Base-by-base conservation (phyloP, 1,284 basidiomycete genomes). In the Laetiporus sulphureus region DNA sequence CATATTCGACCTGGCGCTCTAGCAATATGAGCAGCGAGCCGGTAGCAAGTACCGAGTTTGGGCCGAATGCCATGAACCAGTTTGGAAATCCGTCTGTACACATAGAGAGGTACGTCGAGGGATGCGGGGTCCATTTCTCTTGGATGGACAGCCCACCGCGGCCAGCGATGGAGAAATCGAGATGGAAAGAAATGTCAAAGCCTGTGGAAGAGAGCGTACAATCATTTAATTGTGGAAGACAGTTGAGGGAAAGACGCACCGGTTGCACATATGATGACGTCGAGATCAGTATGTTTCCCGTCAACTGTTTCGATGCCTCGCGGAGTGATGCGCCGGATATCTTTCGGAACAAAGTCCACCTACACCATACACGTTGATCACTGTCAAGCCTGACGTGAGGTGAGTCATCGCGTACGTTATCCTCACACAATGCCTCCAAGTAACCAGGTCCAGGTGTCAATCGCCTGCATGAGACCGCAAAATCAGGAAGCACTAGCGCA, bases 391-490 rank as follows among this genome's bases (percentile, higher is more conserved):
- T n/a, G n/a, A n/a, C n/a, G n/a, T n/a, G n/a, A n/a, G n/a, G n/a
- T n/a, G n/a, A n/a, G n/a, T n/a, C n/a, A n/a, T n/a, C n/a, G n/a
- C 25, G 36, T 5, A 78, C 78, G 52, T 82, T 81, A 40, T 75
- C 72, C 55, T 73, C 65, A 47, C 72, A 74, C 6, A 83, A 56
- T 0, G 81, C 74, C 51, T 81, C 77, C 20, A 83, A 64, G 54
- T 79, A 83, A 2, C 79, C 78, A 23, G 77, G 77, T 0, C 78
- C 80, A 3, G 80, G 79, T 0, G 80, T 83, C 31, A 81, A 58
- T 30, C 80, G 66, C 24, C 76, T 66, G 55, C 77, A 82, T 8
- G 64, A 68, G 12, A 79, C 72, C 3, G 71, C 63, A 51, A 81
- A 82, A 36, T 70, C 67, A 2, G 79, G 79, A 16, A 80, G 64